Evolutionary conservation across 2,329 filamentous ascomycete species (phyloP), one percentile per base, ranked within the genome.

Genomic region (Aspergillus nomiae): DNA sequence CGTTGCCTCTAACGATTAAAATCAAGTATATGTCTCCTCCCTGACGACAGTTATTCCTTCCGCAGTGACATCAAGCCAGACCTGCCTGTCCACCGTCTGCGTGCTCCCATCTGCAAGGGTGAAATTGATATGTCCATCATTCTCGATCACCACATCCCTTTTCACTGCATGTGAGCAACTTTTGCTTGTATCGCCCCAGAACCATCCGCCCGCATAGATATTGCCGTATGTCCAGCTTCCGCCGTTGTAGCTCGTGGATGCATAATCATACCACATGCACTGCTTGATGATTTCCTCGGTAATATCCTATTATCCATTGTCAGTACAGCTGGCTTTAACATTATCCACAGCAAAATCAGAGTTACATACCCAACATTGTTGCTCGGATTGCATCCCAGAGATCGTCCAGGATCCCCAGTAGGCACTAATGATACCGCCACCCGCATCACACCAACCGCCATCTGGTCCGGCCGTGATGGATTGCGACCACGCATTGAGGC

Each of bases 241-340:
- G 19, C 61, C 61, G 30, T 63, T 63, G 24, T 59, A 59, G 41
- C 56, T 59, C 7, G 61, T 63, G 5, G 50, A 51, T 1, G 57
- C 61, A 34, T 12, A 63, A 41, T 60, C 53, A 45, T 63, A 63
- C 61, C 57, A 59, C 61, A 63, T 63, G 61, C 61, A 63, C 34
- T 63, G 61, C 26, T 56, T 59, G 57, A 63, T 63, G 57, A 63
- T 63, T 59, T 63, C 32, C 43, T 63, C 61, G 11, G 61, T 59
- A 38, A 63, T 56, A 51, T 63, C 61, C 61, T 63, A 24, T 50
- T 38, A 16, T 9, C 19, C 0, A 24, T 36, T 59, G 48, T 26
- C 16, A 32, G 32, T 24, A 32, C 32, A 45, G 11, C 19, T 16
- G 8, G 12, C 6, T 2, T 9, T 9, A 26, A 10, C 16, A 12